Conservation (phyloP, 768 basidiomycete species). For the Lentinus tigrinus region DNA sequence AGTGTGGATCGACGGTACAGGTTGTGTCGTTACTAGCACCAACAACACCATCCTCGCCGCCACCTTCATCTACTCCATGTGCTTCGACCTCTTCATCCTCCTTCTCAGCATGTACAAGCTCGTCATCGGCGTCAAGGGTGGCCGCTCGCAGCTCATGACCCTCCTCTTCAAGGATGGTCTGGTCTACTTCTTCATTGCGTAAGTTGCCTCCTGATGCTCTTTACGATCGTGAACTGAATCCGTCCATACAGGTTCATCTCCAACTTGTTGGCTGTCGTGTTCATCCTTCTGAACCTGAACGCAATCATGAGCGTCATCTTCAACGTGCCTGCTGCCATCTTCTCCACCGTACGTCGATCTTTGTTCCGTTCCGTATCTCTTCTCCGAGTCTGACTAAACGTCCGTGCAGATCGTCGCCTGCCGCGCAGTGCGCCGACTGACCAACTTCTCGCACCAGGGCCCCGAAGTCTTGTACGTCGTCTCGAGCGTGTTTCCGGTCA, state of each 20-base stretch:
- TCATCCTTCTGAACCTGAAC: conserved; percentile 68
- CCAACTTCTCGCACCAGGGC: conserved; percentile 51
- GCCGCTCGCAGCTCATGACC: conserved; percentile 48
- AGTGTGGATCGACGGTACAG: conserved; percentile 44
- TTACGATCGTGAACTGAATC: background rate
- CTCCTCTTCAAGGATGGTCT: conserved; percentile 76
- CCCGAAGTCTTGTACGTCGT: conserved; percentile 53
- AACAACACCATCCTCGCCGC: conserved; percentile 64
- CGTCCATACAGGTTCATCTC: conserved; percentile 35
- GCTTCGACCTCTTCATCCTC: conserved; percentile 65
- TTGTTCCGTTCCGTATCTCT: background rate
- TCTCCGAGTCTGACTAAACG: background rate
- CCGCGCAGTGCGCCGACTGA: conserved; percentile 62
- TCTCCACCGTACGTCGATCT: conserved; percentile 52
- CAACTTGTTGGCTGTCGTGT: conserved; percentile 43
- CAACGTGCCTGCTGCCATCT: conserved; percentile 71
- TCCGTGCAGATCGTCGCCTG: conserved; percentile 57
- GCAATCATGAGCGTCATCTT: conserved; percentile 72
- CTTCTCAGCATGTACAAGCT: conserved; percentile 64
- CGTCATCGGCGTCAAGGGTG: conserved; percentile 27
- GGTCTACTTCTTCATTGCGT: conserved; percentile 77
- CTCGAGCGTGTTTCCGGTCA: background rate
- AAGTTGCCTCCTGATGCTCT: conserved; percentile 24
- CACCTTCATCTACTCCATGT: conserved; percentile 76
- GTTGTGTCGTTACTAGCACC: conserved; percentile 57